Evolutionary conservation across 305 asterid species (phyloP).

Genomic region (Plantago lanceolata): DNA sequence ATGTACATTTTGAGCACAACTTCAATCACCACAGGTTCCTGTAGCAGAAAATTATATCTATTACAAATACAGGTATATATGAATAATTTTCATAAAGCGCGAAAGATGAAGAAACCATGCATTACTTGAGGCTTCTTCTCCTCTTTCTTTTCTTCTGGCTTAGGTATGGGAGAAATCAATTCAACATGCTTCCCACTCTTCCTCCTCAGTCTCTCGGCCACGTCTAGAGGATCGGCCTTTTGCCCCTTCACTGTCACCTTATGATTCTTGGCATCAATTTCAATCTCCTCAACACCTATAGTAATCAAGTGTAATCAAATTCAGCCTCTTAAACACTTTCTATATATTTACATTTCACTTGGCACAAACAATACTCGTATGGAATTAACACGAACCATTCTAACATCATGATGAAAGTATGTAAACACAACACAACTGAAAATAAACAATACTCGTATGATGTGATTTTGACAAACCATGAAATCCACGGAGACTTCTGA

Average conservation of each 20-base stretch:
- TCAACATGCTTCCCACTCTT: conserved; percentile 62
- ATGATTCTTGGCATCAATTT: conserved; percentile 47
- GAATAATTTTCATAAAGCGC: background rate
- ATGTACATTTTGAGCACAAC: conserved; percentile 47
- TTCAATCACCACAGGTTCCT: conserved; percentile 40
- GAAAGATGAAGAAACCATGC: background rate
- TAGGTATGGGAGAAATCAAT: conserved; percentile 52
- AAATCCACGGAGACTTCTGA: conserved; percentile 40
- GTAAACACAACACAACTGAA: no score
- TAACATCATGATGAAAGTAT: no score
- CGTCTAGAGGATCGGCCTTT: conserved; percentile 51
- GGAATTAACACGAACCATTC: no score
- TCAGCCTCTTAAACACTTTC: no score
- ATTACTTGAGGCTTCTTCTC: conserved; percentile 33
- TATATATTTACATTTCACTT: no score
- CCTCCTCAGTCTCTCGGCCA: conserved; percentile 46
- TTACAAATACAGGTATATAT: background rate
- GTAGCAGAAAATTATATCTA: background rate
- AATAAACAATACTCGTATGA: no score
- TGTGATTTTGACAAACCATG: conserved; percentile 35
- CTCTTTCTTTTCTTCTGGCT: conserved; percentile 29
- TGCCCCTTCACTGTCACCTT: conserved; percentile 57
- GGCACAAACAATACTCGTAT: no score
- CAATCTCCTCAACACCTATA: conserved; percentile 58
- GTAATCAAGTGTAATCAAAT: background rate